Evolutionary conservation across 306 rosid species (phyloP).

Genomic region (Dryas octopetala): DNA sequence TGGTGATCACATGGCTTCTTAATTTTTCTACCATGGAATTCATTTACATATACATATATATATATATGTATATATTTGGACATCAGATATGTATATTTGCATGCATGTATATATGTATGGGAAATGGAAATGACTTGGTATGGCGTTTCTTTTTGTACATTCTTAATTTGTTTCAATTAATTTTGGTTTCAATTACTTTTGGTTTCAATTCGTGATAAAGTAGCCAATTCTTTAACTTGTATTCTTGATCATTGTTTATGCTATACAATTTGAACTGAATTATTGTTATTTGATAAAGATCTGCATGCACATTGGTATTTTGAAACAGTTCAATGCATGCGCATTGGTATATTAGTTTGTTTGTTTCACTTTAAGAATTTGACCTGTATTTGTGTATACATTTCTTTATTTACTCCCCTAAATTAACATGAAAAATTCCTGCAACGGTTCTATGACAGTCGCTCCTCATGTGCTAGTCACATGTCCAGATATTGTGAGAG

Average conservation of each 20-base stretch:
- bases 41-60: neutral
- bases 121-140: neutral
- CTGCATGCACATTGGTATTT: neutral
- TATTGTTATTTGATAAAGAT: neutral
- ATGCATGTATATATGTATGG: neutral
- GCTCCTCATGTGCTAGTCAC: too few relatives aligned
- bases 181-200: neutral
- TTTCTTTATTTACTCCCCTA: too few relatives aligned
- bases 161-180: neutral
- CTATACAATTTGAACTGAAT: neutral
- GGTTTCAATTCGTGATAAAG: neutral
- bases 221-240: too few relatives aligned
- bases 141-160: neutral
- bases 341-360: neutral
- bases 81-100: too few relatives aligned
- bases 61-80: too few relatives aligned
- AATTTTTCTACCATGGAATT: neutral
- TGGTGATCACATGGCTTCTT: neutral
- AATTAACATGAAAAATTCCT: too few relatives aligned
- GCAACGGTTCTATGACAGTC: too few relatives aligned
- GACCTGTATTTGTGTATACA: neutral
- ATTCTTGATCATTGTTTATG: neutral
- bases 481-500: too few relatives aligned
- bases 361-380: neutral
- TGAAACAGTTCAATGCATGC: neutral